Evolutionary conservation across 495 filamentous ascomycete genomes (phyloP), one percentile per base, ranked within the genome.

Genomic region (Aspergillus affinis): DNA sequence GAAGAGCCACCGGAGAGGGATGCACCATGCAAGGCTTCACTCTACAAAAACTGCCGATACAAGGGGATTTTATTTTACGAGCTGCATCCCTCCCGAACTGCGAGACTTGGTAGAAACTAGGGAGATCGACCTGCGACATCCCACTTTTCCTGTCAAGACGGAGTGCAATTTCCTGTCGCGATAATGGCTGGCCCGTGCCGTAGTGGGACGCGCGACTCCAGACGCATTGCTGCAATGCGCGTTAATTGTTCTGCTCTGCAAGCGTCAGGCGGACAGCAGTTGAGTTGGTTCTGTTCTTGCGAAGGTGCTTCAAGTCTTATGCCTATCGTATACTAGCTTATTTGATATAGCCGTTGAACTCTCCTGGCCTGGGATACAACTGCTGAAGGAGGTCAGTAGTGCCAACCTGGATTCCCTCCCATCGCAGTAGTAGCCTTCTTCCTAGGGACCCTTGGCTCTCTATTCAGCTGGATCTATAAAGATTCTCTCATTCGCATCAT

Each of bases 21-120:
- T 58, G 56, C 59, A 61, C 54, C 55, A 66, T 58, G 69, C 69
- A 68, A 69, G 66, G 67, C 61, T 64, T 53, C 55, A 52, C 53
- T 20, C 13, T 48, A n/a, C 47, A 29, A 55, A 55, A 52, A 57
- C 21, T 51, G 30, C 55, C 55, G 55, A 44, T 53, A 60, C 56
- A 50, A 54, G 51, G 57, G 51, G 51, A 29, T 54, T 58, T 63
- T 57, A 32, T 19, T 59, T 23, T 19, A 32, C 30, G 30, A 32
- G 30, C 6, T 32, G 30, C 10, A 32, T 26, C 54, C 54, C 48
- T 27, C 48, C 23, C 20, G 48, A 41, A 51, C 26, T 3, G 44
- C 27, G 23, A 36, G 23, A 18, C 55, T 57, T 19, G 15, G 23
- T 27, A 55, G 57, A 32, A 46, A 46, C 57, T 45, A 59, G 48